Evolutionary conservation across 78 protist genomes (phyloP), one percentile per base, ranked within the genome.

Genomic region (Goniomonas avonlea): DNA sequence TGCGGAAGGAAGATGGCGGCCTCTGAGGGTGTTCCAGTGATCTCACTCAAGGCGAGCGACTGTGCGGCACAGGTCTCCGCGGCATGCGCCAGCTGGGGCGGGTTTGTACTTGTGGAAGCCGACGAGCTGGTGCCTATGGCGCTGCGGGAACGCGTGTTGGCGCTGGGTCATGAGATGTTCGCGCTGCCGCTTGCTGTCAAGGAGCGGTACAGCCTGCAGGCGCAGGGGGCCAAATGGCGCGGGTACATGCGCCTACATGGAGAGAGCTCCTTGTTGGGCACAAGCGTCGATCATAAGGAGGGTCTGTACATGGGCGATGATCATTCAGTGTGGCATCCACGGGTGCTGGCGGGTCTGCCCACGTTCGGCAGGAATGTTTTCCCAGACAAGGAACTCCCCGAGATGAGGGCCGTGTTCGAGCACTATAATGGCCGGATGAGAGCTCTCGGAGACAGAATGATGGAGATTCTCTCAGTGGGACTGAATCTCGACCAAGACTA

Each of bases 271-370:
- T 23, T 34, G n/a, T 18, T 17, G 2, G 69, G 69, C 40, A n/a
- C 21, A 34, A 23, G 15, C 40, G 38, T 18, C 15, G 69, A 60
- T 8, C 11, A 1, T n/a, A 60, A 60, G 69, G 69, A 60, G 69
- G 69, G 69, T 3, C 69, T 60, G 3, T 60, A 60, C 38, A 29
- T 60, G 34, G 69, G 69, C 40, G 69, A 60, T 4, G 69, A 60
- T 25, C 69, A 60, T 25, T 25, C 34, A 2, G 69, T 34, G 3
- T 17, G 29, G 25, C 34, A 60, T n/a, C 34, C 34, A 34, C 2
- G 5, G 15, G 2, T 60, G 17, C 56, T 17, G 29, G 56, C 29
- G 38, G 69, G 69, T 4, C 5, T 5, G 34, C 69, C 69, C 25
- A 60, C 69, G 38, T 60, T 60, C 21, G 69, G 69, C 69, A n/a